Evolutionary conservation across 1,139 yeast genomes (phyloP), one percentile per base, ranked within the genome.

Genomic region (Candida sanyaensis): DNA sequence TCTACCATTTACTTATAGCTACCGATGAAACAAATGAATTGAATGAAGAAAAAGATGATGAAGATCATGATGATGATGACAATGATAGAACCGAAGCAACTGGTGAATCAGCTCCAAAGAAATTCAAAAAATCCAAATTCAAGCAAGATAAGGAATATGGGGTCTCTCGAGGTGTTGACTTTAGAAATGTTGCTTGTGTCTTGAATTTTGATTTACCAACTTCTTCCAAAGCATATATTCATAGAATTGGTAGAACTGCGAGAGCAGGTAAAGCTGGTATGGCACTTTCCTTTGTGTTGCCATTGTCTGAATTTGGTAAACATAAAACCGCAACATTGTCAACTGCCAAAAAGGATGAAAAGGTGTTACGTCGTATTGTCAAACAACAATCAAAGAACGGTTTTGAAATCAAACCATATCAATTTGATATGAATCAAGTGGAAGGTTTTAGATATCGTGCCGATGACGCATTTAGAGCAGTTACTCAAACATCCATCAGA

Each of bases 251-350:
- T 45, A 84, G 99, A 74, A 93, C 99, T 2, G 99, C 99, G 4
- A 84, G 99, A 68, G 99, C 97, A 6, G 96, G 97, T 44, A 90
- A 90, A 64, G 78, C 96, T 1, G 99, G 99, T 50, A 92, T 91
- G 83, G 88, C 98, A 0, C 78, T 95, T 51, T 91, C 98, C 28
- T 93, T 93, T 71, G 95, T 93, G 12, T 89, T 93, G 28, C 91
- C 96, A 13, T 70, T 73, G 37, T 87, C 84, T 51, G 92, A 89
- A 61, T 86, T 86, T 69, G 97, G 97, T 32, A 90, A 89, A 61
- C 97, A 93, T 69, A 90, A 86, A 63, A 81, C 86, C 33, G 92
- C 98, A 1, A 75, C 82, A 45, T 75, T 89, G 53, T 65, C 79
- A 32, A 77, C 86, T 17, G 86, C 96, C 10, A 87, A 85, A 64